These are phyloP conservation scores for Streptanthus diversifolius DNA, from an alignment of 345 rosid genomes.

Conservation along the genomic window DNA sequence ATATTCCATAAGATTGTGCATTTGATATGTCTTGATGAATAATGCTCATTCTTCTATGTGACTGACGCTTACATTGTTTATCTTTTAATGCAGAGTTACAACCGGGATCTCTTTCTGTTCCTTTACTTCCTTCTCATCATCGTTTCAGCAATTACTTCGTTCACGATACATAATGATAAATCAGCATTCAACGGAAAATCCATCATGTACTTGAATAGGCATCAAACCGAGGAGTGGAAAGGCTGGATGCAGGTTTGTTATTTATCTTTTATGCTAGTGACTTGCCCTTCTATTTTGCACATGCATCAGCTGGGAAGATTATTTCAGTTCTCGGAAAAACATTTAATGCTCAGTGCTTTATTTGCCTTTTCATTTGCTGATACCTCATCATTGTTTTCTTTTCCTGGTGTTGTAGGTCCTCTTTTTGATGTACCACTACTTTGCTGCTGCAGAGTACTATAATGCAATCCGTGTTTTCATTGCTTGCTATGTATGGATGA, in stretches of 20 bases:
- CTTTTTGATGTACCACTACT: conserved; percentile 99
- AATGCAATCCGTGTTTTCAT: conserved; percentile 92
- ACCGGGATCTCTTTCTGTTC: conserved; percentile 87
- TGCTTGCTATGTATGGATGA: conserved; percentile 99
- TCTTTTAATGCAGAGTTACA: conserved; percentile 65
- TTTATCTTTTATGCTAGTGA: neutral
- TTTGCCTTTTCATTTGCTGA: neutral
- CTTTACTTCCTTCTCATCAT: conserved; percentile 94
- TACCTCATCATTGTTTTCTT: conserved; percentile 15
- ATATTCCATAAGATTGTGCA: neutral
- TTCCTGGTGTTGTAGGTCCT: conserved; percentile 63
- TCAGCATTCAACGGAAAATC: conserved; percentile 86
- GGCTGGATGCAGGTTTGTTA: conserved; percentile 99
- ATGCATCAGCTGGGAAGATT: neutral
- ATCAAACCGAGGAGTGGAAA: conserved; percentile 99
- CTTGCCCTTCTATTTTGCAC: neutral
- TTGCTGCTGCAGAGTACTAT: conserved; percentile 90
- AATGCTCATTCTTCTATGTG: neutral
- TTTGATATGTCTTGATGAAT: neutral
- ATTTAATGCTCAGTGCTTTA: neutral
- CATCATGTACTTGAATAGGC: conserved; percentile 90
- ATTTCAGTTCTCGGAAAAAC: conserved; percentile 3
- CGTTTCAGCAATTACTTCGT: conserved; percentile 88
- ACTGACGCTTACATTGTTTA: conserved; percentile 25
- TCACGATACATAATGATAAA: conserved; percentile 80